These are phyloP conservation scores for Boletellus sp. DNA, from an alignment of 768 basidiomycete genomes.

Conservation along the genomic window DNA sequence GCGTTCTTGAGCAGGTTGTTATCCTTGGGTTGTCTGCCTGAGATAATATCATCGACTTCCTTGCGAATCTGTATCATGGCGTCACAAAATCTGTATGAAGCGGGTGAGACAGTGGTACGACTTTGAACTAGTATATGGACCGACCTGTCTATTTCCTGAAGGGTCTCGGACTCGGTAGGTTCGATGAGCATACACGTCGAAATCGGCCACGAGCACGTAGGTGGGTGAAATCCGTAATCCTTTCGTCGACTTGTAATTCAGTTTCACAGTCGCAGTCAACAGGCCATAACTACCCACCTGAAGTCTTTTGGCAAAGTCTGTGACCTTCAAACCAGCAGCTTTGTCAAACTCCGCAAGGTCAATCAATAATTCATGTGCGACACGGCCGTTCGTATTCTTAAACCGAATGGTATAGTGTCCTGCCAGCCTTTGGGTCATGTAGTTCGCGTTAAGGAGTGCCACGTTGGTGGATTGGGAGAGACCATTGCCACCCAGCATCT, in stretches of 20 bases:
- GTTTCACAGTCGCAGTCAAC: neutral
- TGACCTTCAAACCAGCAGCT: constrained; percentile 82
- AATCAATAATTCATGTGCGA: constrained; percentile 94
- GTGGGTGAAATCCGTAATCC: constrained; percentile 94
- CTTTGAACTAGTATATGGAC: constrained; percentile 6
- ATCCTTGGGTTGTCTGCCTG: constrained; percentile 84
- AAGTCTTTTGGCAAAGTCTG: constrained; percentile 93
- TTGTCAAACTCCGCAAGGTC: constrained; percentile 96
- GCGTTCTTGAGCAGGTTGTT: constrained; percentile 94
- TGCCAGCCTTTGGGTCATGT: constrained; percentile 87
- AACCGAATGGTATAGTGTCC: constrained; percentile 84
- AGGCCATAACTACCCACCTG: constrained; percentile 51
- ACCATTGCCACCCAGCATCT: constrained; percentile 96
- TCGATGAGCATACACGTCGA: constrained; percentile 97
- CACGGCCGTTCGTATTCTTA: constrained; percentile 86
- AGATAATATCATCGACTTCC: constrained; percentile 84
- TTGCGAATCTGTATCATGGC: constrained; percentile 96
- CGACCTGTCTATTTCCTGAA: constrained; percentile 88
- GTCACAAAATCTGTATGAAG: constrained; percentile 76
- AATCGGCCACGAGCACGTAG: constrained; percentile 98
- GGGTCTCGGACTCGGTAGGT: constrained; percentile 92
- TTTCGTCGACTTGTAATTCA: constrained; percentile 23
- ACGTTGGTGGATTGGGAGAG: constrained; percentile 81
- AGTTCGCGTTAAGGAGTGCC: constrained; percentile 93
- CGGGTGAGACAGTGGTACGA: neutral